Evolutionary conservation across 306 rosid species (phyloP).

Genomic region (Gastrolobium bilobum): DNA sequence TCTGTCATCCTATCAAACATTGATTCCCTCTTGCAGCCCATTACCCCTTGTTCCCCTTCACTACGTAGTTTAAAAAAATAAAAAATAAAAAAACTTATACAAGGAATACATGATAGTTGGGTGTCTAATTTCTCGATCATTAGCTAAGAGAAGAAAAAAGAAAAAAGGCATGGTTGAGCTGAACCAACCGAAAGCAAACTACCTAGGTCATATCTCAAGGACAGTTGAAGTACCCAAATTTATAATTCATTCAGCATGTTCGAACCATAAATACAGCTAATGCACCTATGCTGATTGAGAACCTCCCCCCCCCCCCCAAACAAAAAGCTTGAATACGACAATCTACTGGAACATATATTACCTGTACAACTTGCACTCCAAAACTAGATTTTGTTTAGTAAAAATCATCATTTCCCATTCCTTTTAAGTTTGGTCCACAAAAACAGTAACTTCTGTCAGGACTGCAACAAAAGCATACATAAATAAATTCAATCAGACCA

Average conservation of each 20-base stretch:
- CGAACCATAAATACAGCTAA: neutral
- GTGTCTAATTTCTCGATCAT: constrained; percentile 20
- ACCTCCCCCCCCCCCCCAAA: constrained; percentile 4
- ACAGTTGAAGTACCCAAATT: constrained; percentile 16
- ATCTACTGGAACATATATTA: constrained; percentile 48
- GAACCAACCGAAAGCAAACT: constrained; percentile 24
- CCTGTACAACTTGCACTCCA: constrained; percentile 98
- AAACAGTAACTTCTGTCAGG: constrained; percentile 90
- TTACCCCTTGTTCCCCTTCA: neutral
- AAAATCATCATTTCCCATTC: constrained; percentile 77
- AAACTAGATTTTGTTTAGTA: constrained; percentile 81
- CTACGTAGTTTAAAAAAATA: neutral
- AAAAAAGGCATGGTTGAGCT: neutral
- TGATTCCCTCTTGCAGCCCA: neutral
- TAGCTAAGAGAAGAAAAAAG: neutral
- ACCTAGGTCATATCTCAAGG: constrained; percentile 23
- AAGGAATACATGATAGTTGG: neutral
- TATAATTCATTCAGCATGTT: constrained; percentile 5
- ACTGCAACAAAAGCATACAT: constrained; percentile 59
- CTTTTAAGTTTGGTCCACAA: constrained; percentile 93
- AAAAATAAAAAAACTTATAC: too few relatives aligned
- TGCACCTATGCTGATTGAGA: neutral
- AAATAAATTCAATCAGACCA: constrained; percentile 32
- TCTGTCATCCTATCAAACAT: neutral
- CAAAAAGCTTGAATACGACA: constrained; percentile 16